Evolutionary conservation across 371 early-diverging fungal genomes (phyloP).

Genomic region (Sporodiniella umbellata): DNA sequence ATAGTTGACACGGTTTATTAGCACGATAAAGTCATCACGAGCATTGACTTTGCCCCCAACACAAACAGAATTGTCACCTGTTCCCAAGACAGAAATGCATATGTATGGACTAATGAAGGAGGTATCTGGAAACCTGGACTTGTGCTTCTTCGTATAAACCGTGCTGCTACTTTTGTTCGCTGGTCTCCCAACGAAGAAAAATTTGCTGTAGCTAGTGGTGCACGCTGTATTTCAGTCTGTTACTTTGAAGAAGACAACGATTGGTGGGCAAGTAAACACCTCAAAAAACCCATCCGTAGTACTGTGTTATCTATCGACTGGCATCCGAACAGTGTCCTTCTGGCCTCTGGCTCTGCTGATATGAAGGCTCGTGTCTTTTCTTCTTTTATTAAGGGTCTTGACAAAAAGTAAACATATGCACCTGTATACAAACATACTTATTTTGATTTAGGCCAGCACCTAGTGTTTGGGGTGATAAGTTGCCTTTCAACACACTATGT

Average conservation of each 20-base stretch:
- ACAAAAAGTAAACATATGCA: constrained; percentile 64
- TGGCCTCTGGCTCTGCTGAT: constrained; percentile 94
- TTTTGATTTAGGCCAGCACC: constrained; percentile 55
- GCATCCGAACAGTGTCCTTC: constrained; percentile 95
- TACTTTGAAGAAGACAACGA: constrained; percentile 95
- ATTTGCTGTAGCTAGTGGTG: constrained; percentile 96
- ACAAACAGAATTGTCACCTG: constrained; percentile 95
- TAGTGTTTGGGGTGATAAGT: constrained; percentile 90
- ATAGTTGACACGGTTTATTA: constrained; percentile 22
- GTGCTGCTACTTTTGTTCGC: constrained; percentile 92
- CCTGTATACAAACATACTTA: neutral
- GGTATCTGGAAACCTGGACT: constrained; percentile 89
- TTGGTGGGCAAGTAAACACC: constrained; percentile 96
- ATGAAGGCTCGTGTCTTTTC: constrained; percentile 96
- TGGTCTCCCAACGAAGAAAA: constrained; percentile 98
- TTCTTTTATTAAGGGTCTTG: constrained; percentile 92
- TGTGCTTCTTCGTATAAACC: constrained; percentile 92
- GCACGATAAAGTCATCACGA: constrained; percentile 96
- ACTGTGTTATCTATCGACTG: constrained; percentile 91
- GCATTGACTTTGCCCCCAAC: constrained; percentile 95
- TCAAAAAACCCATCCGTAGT: constrained; percentile 90
- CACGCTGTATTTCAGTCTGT: constrained; percentile 87
- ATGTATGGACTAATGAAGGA: constrained; percentile 90
- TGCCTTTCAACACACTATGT: constrained; percentile 92
- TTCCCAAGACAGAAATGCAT: constrained; percentile 97